Percentiles rank a stretch among this genome's conserved stretches.
Evolutionary conservation across 208 protist species (phyloP).

Genomic region (Leishmania tarentolae): DNA sequence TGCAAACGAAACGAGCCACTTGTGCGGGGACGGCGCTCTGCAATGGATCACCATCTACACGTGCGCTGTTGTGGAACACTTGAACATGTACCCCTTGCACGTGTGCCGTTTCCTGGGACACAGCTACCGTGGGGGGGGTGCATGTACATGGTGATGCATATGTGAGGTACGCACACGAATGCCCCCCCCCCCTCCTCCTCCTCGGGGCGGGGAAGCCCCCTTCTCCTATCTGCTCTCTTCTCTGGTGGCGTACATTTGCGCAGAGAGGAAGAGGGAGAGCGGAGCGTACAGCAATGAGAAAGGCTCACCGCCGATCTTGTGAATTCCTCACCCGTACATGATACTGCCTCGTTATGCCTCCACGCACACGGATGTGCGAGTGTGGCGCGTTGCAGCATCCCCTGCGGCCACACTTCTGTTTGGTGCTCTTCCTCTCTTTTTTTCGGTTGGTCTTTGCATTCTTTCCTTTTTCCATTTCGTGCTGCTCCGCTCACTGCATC

Average conservation of each 20-base stretch:
- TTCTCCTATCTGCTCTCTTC: neutral
- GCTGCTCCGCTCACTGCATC: neutral
- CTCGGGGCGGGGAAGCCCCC: neutral
- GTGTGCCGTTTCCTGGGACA: neutral
- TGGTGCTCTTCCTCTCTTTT: neutral
- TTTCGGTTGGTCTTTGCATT: neutral
- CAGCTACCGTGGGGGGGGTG: neutral
- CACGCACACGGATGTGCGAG: neutral
- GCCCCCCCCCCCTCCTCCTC: neutral
- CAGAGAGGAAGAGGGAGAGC: neutral
- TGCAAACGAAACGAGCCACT: neutral
- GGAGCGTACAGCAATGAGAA: neutral
- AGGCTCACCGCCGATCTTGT: neutral
- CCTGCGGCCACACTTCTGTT: neutral
- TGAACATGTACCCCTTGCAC: neutral
- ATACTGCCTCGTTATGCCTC: neutral
- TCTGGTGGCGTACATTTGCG: neutral
- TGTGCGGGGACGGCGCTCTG: neutral
- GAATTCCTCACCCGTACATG: neutral
- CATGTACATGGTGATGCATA: neutral
- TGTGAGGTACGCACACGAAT: neutral
- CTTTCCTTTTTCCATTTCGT: neutral
- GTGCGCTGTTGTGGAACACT: neutral
- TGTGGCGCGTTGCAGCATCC: neutral
- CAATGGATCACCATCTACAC: neutral